phyloP scores from a whole-genome alignment of 1,284 basidiomycete genomes.

The Apiotrichum mycotoxinovorans region DNA sequence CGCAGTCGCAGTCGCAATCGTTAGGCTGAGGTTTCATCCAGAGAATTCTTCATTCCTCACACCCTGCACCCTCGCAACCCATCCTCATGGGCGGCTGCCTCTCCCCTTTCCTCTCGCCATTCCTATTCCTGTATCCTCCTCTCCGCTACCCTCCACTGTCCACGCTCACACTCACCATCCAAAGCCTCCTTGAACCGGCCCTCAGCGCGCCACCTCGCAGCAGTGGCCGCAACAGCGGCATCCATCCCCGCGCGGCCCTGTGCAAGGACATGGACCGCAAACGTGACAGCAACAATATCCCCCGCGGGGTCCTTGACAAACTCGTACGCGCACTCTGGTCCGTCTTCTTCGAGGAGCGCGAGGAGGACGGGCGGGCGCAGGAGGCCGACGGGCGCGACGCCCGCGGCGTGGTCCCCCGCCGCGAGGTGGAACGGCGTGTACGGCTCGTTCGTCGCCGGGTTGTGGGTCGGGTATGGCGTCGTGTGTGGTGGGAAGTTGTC shows the following conservation, averaged over 20 bases:
- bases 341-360: slow-evolving; percentile 7
- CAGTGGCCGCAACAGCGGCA: slow-evolving; percentile 42
- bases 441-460: slow-evolving; percentile 9
- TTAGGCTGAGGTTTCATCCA: too few relatives aligned
- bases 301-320: neutral
- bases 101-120: too few relatives aligned
- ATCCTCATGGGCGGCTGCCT: too few relatives aligned
- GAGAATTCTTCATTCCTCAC: too few relatives aligned
- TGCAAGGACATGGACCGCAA: slow-evolving; percentile 24
- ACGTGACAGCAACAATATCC: slow-evolving; percentile 26
- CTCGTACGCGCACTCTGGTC: neutral
- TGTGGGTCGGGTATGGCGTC: slow-evolving; percentile 18
- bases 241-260: slow-evolving; percentile 32
- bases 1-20: too few relatives aligned
- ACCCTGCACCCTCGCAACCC: too few relatives aligned
- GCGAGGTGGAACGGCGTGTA: slow-evolving; percentile 20
- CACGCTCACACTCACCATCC: slow-evolving; percentile 46
- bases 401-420: neutral
- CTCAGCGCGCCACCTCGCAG: slow-evolving; percentile 42
- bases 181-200: slow-evolving; percentile 47
- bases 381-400: slow-evolving; percentile 18
- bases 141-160: too few relatives aligned
- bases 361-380: slow-evolving; percentile 14
- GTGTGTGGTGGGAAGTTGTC: slow-evolving; percentile 58
- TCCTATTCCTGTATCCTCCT: too few relatives aligned